Evolutionary conservation across 2,329 filamentous ascomycete species (phyloP).

Genomic region (Verticillium nubilum): DNA sequence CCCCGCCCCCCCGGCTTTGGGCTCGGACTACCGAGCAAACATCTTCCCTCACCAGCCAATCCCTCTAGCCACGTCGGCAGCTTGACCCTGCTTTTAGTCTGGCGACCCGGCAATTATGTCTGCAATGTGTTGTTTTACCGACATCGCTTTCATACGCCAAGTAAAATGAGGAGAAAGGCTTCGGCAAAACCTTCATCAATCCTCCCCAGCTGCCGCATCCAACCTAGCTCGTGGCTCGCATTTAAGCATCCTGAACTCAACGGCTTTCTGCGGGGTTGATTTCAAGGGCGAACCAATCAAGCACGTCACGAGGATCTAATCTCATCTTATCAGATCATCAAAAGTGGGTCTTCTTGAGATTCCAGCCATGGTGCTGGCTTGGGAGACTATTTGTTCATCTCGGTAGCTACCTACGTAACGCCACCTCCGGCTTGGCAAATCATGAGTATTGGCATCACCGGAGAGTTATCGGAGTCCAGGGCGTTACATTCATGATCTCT

Average conservation of each 20-base stretch:
- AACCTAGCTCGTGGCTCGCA: not conserved
- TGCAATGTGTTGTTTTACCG: not conserved
- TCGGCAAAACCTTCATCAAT: not conserved
- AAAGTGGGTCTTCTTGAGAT: not conserved
- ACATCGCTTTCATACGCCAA: not conserved
- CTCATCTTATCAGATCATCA: slow-evolving; percentile 5
- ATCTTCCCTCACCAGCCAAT: not conserved
- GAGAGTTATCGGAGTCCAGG: not conserved
- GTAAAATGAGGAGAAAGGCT: not conserved
- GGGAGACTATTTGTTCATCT: not conserved
- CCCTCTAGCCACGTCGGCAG: not conserved
- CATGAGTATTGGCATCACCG: not conserved
- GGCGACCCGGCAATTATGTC: not conserved
- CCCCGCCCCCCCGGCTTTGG: not conserved
- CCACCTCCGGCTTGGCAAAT: not conserved
- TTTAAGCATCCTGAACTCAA: not conserved
- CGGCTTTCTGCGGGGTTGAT: not conserved
- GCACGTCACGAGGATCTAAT: not conserved
- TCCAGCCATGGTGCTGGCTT: not conserved
- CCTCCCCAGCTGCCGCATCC: not conserved
- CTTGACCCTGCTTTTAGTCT: not conserved
- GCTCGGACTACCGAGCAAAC: not conserved
- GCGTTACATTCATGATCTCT: not conserved
- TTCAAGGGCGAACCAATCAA: not conserved
- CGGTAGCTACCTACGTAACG: not conserved